Evolutionary conservation across 2,329 filamentous ascomycete genomes (phyloP), one percentile per base, ranked within the genome.

Genomic region (Arthrobotrys iridis): DNA sequence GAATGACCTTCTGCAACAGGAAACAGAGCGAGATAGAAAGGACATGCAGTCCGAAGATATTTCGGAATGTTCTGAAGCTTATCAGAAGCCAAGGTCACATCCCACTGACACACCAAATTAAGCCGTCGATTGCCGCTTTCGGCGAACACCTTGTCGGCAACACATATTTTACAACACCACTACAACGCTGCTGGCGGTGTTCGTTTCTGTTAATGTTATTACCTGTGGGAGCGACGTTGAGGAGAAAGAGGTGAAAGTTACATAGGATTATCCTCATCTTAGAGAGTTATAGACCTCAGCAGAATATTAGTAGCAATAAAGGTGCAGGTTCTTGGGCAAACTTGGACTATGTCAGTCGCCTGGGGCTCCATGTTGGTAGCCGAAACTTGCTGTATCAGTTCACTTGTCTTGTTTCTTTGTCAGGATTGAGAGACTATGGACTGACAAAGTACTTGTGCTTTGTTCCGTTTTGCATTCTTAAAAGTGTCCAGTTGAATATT

Each of bases 1-100:
- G 15, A 20, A 46, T 20, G 63, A 75, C 71, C 71, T 75, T 75
- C 71, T 68, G 24, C 57, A 75, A 75, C 26, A 40, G 71, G 71
- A 26, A 52, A 50, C 15, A 63, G 57, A 60, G 33, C 43, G 50
- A n/a, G 28, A 24, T 15, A 46, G 43, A 43, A 11, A 55, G n/a
- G 37, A 22, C 48, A 66, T 73, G 43, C 20, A 64, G 46, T 28
- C 35, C 62, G 63, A 60, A 67, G 60, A 57, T 33, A 35, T 46
- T 59, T 62, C 63, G 55, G 55, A 37, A 58, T 71, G 22, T 28
- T 33, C 28, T 48, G 48, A 67, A 75, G 63, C 63, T 75, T 75
- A 67, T 68, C 63, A 40, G 11, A 45, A 22, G 20, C 30, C 22
- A 15, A 55, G 46, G 43, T 33, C 45, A 41, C 60, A 67, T 73